Evolutionary conservation across 306 rosid genomes (phyloP).

Genomic region (Potentilla sterilis): DNA sequence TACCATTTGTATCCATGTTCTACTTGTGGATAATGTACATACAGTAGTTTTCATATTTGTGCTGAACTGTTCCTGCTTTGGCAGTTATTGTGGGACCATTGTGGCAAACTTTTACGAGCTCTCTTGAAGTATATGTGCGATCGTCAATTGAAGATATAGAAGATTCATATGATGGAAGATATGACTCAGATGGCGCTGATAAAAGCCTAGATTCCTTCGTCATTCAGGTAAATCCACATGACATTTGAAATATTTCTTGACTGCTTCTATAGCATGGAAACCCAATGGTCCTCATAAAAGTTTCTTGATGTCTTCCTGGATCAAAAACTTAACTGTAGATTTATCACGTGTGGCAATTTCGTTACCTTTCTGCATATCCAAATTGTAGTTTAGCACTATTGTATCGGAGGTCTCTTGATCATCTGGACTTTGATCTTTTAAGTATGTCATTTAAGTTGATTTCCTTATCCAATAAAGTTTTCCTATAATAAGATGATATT

Average conservation of each 20-base stretch:
- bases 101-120: conserved; percentile 85
- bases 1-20: conserved; percentile 14
- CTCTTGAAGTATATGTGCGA: conserved; percentile 61
- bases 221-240: conserved; percentile 59
- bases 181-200: conserved; percentile 94
- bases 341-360: neutral
- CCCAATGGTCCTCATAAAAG: neutral
- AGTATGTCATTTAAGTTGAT: no score
- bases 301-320: neutral
- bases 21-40: conserved; percentile 8
- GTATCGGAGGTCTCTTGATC: no score
- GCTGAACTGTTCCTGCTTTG: conserved; percentile 31
- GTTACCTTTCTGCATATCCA: no score
- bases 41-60: conserved; percentile 22
- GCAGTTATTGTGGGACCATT: conserved; percentile 73
- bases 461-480: no score
- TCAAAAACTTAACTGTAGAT: neutral
- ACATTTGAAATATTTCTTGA: neutral
- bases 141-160: conserved; percentile 76
- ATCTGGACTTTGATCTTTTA: no score
- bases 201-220: conserved; percentile 87
- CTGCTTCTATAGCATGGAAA: neutral
- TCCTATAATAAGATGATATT: no score
- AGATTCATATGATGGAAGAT: conserved; percentile 81
- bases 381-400: no score